These are phyloP conservation scores for Arachnopeziza araneosa DNA, from an alignment of 2,329 filamentous ascomycete genomes.

Conservation along the genomic window DNA sequence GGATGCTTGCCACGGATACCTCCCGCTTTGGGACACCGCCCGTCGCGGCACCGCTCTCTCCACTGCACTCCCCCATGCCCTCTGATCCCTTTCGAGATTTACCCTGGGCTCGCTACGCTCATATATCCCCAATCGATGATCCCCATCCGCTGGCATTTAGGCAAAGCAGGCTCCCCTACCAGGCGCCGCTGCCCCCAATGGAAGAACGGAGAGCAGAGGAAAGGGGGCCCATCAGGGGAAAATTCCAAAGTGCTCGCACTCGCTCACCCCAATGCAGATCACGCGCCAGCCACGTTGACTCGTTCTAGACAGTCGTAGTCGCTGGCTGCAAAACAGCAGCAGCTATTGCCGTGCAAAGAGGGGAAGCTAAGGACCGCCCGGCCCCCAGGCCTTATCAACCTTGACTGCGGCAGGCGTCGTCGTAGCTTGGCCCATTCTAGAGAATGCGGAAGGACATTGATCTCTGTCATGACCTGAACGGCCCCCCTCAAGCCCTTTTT, in stretches of 20 bases:
- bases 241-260: conserved; percentile 14
- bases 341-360: conserved; percentile 16
- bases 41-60: conserved; percentile 16
- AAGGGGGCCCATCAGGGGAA: not conserved
- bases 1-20: conserved; percentile 19
- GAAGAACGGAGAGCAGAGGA: too few relatives aligned
- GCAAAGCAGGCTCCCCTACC: conserved; percentile 13
- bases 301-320: conserved; percentile 17
- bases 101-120: conserved; percentile 11
- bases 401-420: not conserved
- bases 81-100: conserved; percentile 13
- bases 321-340: conserved; percentile 11
- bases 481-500: conserved; percentile 18
- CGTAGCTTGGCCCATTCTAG: conserved; percentile 15
- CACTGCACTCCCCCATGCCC: conserved; percentile 17
- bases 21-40: conserved; percentile 18
- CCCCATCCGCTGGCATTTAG: conserved; percentile 25
- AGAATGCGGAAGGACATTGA: conserved; percentile 24
- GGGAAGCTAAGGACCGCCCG: conserved; percentile 12
- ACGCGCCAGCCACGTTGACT: conserved; percentile 28
- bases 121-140: conserved; percentile 23
- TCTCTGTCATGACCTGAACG: conserved; percentile 26
- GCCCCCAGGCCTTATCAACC: conserved; percentile 1
- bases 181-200: conserved; percentile 11
- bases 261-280: conserved; percentile 27